phyloP scores from a whole-genome alignment of 2,329 filamentous ascomycete species.

The Trichophyton schoenleinii region DNA sequence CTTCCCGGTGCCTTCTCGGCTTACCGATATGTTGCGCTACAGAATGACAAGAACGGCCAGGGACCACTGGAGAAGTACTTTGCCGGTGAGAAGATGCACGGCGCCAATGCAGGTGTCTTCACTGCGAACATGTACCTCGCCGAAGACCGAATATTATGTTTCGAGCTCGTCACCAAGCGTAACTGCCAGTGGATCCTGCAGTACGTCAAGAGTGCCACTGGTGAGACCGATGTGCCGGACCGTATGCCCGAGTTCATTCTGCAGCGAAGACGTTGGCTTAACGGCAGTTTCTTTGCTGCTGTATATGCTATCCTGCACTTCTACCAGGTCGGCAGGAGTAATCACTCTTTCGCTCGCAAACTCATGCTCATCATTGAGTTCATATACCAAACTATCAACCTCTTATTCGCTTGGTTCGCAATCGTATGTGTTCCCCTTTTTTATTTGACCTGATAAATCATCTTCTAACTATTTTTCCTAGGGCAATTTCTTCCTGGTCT shows the following conservation, averaged over 20 bases:
- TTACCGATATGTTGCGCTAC: constrained; percentile 84
- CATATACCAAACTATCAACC: constrained; percentile 82
- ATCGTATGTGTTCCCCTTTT: constrained; percentile 44
- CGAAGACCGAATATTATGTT: constrained; percentile 41
- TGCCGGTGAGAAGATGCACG: constrained; percentile 89
- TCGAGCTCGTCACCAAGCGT: constrained; percentile 86
- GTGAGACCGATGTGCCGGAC: constrained; percentile 93
- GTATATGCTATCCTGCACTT: constrained; percentile 92
- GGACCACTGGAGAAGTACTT: constrained; percentile 96
- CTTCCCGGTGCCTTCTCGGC: constrained; percentile 97
- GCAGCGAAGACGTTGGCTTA: constrained; percentile 91
- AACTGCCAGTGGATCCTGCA: constrained; percentile 96
- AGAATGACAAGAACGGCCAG: constrained; percentile 90
- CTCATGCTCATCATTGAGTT: constrained; percentile 87
- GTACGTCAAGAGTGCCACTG: constrained; percentile 94
- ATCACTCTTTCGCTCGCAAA: constrained; percentile 78
- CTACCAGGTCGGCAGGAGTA: constrained; percentile 88
- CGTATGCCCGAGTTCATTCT: constrained; percentile 89
- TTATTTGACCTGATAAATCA: neutral
- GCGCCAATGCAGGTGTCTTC: constrained; percentile 85
- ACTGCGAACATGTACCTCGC: constrained; percentile 63
- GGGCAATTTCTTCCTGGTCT: constrained; percentile 97
- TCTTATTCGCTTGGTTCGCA: constrained; percentile 98
- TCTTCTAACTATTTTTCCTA: constrained; percentile 16
- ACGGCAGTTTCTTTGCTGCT: constrained; percentile 95